Conservation (phyloP, 2,329 filamentous ascomycete species). For the Alternaria consortialis region DNA sequence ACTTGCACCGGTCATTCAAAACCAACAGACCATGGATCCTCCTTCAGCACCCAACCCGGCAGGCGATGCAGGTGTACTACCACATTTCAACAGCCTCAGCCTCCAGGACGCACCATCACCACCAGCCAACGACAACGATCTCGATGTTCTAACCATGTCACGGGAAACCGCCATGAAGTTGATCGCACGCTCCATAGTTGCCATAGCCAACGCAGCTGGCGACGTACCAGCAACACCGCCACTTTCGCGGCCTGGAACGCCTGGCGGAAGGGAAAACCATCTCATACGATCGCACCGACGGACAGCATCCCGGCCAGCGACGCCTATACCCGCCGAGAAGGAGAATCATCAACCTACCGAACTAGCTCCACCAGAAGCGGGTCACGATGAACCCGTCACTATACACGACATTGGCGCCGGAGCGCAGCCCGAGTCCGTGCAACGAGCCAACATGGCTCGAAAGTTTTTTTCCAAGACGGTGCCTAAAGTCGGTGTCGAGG, state of each 20-base stretch:
- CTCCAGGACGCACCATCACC: constrained; percentile 51
- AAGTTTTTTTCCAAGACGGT: constrained; percentile 93
- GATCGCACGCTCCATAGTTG: constrained; percentile 67
- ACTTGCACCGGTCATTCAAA: constrained; percentile 35
- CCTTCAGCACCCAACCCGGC: constrained; percentile 53
- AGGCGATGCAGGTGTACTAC: constrained; percentile 52
- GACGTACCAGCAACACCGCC: constrained; percentile 85
- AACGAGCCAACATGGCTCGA: constrained; percentile 85
- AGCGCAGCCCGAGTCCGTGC: constrained; percentile 75
- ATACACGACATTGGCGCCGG: constrained; percentile 65
- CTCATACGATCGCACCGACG: constrained; percentile 40
- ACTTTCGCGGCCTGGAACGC: constrained; percentile 68
- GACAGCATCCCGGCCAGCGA: constrained; percentile 50
- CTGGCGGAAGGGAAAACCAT: constrained; percentile 50
- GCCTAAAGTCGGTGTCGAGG: constrained; percentile 81
- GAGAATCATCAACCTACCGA: constrained; percentile 51
- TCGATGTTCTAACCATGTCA: constrained; percentile 77
- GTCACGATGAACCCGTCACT: constrained; percentile 58
- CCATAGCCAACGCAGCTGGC: constrained; percentile 75
- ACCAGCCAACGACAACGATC: constrained; percentile 53
- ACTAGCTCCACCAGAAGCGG: constrained; percentile 61
- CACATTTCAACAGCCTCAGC: constrained; percentile 44
- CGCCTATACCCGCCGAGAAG: constrained; percentile 52
- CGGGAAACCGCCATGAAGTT: constrained; percentile 80
- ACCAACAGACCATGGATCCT: constrained; percentile 38